These are phyloP conservation scores for Metschnikowia sp. DNA, from an alignment of 805 yeast genomes.

Conservation along the genomic window DNA sequence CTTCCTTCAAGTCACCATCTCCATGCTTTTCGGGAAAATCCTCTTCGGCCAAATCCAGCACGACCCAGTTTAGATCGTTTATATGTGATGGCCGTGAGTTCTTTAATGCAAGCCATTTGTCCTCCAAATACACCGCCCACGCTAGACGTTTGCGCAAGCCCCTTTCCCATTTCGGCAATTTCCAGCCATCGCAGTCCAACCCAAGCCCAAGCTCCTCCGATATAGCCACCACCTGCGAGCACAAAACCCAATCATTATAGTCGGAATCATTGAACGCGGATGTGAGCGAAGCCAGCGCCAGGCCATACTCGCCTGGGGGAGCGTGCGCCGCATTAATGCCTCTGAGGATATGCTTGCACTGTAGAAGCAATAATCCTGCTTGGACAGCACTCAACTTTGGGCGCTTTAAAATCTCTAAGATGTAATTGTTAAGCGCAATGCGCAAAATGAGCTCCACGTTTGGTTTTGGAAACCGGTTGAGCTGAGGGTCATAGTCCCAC, in stretches of 20 bases:
- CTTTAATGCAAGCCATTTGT: slow-evolving; percentile 81
- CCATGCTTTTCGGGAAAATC: slow-evolving; percentile 77
- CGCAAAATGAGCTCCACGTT: slow-evolving; percentile 50
- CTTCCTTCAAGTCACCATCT: slow-evolving; percentile 49
- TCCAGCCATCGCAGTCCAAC: slow-evolving; percentile 87
- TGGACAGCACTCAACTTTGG: slow-evolving; percentile 92
- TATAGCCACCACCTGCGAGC: slow-evolving; percentile 81
- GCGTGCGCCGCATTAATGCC: slow-evolving; percentile 10
- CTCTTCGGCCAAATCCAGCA: slow-evolving; percentile 60
- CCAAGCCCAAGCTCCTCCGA: slow-evolving; percentile 92
- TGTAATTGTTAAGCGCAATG: slow-evolving; percentile 61
- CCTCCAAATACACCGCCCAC: slow-evolving; percentile 94
- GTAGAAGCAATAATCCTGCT: slow-evolving; percentile 77
- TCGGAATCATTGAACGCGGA: slow-evolving; percentile 32
- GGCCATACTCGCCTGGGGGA: slow-evolving; percentile 3
- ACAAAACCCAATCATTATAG: slow-evolving; percentile 76
- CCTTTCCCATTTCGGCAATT: slow-evolving; percentile 91
- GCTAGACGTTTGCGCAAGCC: slow-evolving; percentile 84
- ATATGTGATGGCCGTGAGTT: slow-evolving; percentile 85
- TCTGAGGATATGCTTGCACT: slow-evolving; percentile 48
- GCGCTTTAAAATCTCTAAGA: slow-evolving; percentile 72
- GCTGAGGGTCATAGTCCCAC: slow-evolving; percentile 87
- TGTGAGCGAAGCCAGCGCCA: slow-evolving; percentile 17
- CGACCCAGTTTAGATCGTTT: slow-evolving; percentile 75
- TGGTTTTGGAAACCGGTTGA: slow-evolving; percentile 76